Conservation (phyloP, 306 rosid genomes). For the Macrotyloma uniflorum region DNA sequence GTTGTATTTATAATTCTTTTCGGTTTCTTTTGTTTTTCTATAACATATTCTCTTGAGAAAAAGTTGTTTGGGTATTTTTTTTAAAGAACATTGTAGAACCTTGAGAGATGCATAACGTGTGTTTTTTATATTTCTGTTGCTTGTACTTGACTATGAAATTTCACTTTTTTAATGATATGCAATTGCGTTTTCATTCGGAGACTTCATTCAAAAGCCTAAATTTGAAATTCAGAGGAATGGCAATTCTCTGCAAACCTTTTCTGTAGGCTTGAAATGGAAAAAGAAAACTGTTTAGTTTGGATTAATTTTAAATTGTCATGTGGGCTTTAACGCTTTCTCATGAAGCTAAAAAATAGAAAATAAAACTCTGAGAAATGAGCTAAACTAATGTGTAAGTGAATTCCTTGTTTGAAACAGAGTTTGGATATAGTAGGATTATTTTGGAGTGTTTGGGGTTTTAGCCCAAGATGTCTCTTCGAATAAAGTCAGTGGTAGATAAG, state of each 20-base stretch:
- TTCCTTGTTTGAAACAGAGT: not conserved
- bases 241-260: not conserved
- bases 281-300: not conserved
- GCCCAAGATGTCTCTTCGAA: constrained; percentile 73
- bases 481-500: constrained; percentile 92
- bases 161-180: not conserved
- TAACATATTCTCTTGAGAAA: not conserved
- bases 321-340: not conserved
- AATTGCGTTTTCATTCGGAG: not conserved
- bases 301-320: not conserved
- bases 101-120: not conserved
- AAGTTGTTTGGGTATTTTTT: not conserved
- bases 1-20: not conserved
- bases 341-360: not conserved
- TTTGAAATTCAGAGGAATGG: not conserved
- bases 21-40: not conserved
- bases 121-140: not conserved
- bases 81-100: not conserved
- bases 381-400: not conserved
- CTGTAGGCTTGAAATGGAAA: not conserved
- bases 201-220: not conserved
- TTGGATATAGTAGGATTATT: not conserved
- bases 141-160: not conserved
- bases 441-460: constrained; percentile 28
- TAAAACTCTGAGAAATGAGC: not conserved